Evolutionary conservation across 2,329 filamentous ascomycete species (phyloP).

Genomic region (Orbilia oligospora): DNA sequence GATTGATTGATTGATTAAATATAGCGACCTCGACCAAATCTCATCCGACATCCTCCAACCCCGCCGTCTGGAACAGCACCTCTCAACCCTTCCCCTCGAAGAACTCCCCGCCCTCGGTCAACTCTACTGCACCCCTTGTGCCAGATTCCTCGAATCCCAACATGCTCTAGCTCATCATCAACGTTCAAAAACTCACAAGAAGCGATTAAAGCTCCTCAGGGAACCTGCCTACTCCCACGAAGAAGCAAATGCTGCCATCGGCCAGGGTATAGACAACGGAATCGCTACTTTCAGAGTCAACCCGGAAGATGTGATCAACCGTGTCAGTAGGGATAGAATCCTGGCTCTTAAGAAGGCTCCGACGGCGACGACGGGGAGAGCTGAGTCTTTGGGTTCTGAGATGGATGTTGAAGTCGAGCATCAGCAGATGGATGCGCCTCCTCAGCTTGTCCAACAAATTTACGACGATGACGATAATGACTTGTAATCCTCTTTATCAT

Average conservation of each 20-base stretch:
- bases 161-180: constrained; percentile 80
- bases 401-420: constrained; percentile 39
- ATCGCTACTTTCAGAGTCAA: neutral
- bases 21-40: constrained; percentile 89
- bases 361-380: neutral
- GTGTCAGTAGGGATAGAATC: constrained; percentile 34
- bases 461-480: constrained; percentile 37
- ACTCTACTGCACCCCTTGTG: constrained; percentile 91
- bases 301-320: constrained; percentile 44
- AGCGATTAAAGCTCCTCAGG: constrained; percentile 80
- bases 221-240: constrained; percentile 90
- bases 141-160: constrained; percentile 95
- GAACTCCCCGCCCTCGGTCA: constrained; percentile 89
- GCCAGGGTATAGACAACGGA: constrained; percentile 79
- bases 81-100: constrained; percentile 82
- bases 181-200: constrained; percentile 92
- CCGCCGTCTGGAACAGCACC: constrained; percentile 84
- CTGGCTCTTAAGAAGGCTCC: constrained; percentile 12
- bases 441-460: constrained; percentile 28
- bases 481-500: neutral
- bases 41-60: constrained; percentile 83
- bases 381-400: constrained; percentile 12
- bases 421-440: constrained; percentile 21
- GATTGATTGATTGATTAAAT: neutral
- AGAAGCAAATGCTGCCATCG: constrained; percentile 84